Conservation (phyloP, 495 filamentous ascomycete species). For the Articulospora tetracladia region DNA sequence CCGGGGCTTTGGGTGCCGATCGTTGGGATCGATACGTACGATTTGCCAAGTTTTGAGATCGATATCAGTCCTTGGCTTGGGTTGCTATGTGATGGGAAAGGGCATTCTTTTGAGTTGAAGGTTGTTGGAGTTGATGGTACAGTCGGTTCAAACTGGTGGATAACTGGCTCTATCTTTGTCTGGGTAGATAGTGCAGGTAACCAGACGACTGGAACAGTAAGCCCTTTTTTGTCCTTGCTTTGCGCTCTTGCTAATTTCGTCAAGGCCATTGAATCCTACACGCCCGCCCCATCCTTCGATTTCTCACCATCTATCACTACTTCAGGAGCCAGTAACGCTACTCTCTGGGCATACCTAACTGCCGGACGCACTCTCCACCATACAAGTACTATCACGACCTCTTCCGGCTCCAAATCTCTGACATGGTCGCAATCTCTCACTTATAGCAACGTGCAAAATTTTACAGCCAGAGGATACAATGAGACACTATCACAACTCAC, state of each 20-base stretch:
- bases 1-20: constrained; percentile 68
- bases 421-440: constrained; percentile 8
- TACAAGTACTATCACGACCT: constrained; percentile 10
- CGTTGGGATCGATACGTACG: constrained; percentile 67
- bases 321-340: not conserved
- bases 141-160: constrained; percentile 70
- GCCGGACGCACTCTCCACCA: constrained; percentile 1
- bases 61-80: constrained; percentile 56
- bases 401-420: not conserved
- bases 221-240: not conserved
- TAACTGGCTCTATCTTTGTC: constrained; percentile 76
- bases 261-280: not conserved
- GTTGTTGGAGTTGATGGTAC: constrained; percentile 22
- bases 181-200: constrained; percentile 47
- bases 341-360: not conserved
- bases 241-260: not conserved
- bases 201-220: constrained; percentile 3
- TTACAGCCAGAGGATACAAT: constrained; percentile 3
- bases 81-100: constrained; percentile 17
- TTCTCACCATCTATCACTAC: constrained; percentile 2
- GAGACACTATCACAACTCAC: constrained; percentile 6
- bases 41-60: constrained; percentile 62
- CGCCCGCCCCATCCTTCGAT: not conserved
- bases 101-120: constrained; percentile 13
- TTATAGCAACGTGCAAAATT: constrained; percentile 7